A percentile compares a stretch with the other conserved stretches of the same genome.
These are phyloP conservation scores for Conidiobolus incongruus DNA, from an alignment of 371 early-diverging fungal species.

Conservation along the genomic window DNA sequence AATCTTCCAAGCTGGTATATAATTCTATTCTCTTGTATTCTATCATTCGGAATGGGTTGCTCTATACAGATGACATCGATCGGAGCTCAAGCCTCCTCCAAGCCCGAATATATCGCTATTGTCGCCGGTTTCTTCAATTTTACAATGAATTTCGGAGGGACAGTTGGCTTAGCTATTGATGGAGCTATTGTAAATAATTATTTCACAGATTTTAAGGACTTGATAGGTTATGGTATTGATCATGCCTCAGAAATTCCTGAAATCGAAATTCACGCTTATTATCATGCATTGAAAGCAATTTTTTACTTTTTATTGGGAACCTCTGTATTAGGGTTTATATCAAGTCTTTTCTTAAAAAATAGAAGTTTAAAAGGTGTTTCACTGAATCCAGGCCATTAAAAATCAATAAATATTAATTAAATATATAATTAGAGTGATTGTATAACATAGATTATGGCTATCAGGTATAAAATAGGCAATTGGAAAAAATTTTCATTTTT, in stretches of 20 bases:
- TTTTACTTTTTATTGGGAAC: not conserved
- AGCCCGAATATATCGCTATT: constrained; percentile 5
- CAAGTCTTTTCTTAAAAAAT: no score
- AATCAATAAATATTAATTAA: no score
- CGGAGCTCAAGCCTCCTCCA: constrained; percentile 20
- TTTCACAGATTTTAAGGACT: constrained; percentile 6
- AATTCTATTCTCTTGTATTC: not conserved
- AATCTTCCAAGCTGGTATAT: not conserved
- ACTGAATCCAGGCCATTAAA: no score
- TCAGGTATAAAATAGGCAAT: no score
- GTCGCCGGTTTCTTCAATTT: constrained; percentile 31
- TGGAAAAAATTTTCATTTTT: no score
- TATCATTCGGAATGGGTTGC: constrained; percentile 32
- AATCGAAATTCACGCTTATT: not conserved
- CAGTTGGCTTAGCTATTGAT: constrained; percentile 35
- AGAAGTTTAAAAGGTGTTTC: no score
- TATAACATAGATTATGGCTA: no score
- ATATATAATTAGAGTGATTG: no score
- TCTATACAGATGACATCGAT: constrained; percentile 28
- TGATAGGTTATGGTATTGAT: constrained; percentile 2
- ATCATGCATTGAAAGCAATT: no score
- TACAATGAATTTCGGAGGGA: constrained; percentile 39
- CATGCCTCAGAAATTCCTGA: not conserved
- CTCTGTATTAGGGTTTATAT: not conserved
- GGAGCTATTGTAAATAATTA: constrained; percentile 23